Conservation (phyloP, 192 early-diverging fungal genomes). For the Backusella sp. region DNA sequence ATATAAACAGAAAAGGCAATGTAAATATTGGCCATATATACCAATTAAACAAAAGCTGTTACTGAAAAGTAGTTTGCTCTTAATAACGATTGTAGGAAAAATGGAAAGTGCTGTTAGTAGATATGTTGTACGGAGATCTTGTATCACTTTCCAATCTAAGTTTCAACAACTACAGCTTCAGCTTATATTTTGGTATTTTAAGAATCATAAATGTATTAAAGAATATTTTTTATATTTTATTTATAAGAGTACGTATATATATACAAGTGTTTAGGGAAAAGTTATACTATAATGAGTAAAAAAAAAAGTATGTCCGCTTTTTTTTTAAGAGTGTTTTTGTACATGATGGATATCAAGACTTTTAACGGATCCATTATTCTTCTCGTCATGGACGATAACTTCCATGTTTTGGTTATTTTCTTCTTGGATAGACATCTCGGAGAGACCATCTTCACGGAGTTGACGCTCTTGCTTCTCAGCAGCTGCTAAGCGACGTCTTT, state of each 20-base stretch:
- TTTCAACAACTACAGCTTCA: no score
- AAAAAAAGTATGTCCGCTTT: background rate
- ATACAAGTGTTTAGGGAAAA: background rate
- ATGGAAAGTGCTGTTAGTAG: no score
- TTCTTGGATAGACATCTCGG: background rate
- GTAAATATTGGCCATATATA: no score
- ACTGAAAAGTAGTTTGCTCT: no score
- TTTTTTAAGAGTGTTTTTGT: background rate
- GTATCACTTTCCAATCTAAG: no score
- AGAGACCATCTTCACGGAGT: background rate
- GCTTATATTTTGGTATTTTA: no score
- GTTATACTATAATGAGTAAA: background rate
- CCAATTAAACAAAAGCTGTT: no score
- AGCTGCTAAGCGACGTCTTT: conserved; percentile 10
- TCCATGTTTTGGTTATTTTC: background rate
- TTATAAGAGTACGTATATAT: background rate
- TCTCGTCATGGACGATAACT: background rate
- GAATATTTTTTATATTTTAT: no score
- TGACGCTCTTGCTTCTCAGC: background rate
- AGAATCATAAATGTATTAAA: no score
- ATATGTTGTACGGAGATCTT: no score
- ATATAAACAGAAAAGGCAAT: no score
- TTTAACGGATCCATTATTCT: background rate
- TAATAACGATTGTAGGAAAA: no score
- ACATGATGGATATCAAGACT: background rate